Evolutionary conservation across 176 grass and related monocot species (phyloP).

Genomic region (Poa annua): DNA sequence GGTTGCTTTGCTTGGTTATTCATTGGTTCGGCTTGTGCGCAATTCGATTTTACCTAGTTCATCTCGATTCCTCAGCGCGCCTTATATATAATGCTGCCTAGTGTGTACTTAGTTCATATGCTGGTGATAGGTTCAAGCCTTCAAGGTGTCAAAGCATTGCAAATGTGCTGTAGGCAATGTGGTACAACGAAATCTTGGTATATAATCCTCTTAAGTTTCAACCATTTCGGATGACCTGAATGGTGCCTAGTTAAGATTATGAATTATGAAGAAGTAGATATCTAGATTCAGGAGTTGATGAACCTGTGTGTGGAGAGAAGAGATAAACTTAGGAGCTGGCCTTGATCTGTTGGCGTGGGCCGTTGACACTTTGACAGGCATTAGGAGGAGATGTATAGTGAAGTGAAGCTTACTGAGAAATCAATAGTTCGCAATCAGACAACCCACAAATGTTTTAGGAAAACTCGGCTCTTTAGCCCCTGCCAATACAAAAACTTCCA

Average conservation of each 20-base stretch:
- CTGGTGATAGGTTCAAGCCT: too few relatives aligned
- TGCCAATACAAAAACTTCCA: not conserved
- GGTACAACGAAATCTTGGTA: too few relatives aligned
- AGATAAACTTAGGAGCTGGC: not conserved
- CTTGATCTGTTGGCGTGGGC: not conserved
- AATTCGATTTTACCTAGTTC: not conserved
- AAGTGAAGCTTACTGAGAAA: not conserved
- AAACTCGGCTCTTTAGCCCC: not conserved
- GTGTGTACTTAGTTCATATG: too few relatives aligned
- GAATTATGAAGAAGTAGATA: not conserved
- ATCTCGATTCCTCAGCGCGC: too few relatives aligned
- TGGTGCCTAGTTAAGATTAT: not conserved
- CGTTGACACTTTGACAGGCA: not conserved
- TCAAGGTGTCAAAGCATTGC: too few relatives aligned
- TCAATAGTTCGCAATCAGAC: not conserved
- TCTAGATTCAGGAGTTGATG: not conserved
- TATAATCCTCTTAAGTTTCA: too few relatives aligned
- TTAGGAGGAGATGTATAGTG: not conserved
- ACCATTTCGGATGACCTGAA: not conserved
- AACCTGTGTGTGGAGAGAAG: not conserved
- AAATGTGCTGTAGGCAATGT: too few relatives aligned
- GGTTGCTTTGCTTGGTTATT: not conserved
- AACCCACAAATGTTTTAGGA: not conserved
- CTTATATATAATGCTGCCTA: too few relatives aligned
- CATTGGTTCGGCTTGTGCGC: not conserved